phyloP scores from a whole-genome alignment of 257 asterid species.

The Penstemon newberryi region DNA sequence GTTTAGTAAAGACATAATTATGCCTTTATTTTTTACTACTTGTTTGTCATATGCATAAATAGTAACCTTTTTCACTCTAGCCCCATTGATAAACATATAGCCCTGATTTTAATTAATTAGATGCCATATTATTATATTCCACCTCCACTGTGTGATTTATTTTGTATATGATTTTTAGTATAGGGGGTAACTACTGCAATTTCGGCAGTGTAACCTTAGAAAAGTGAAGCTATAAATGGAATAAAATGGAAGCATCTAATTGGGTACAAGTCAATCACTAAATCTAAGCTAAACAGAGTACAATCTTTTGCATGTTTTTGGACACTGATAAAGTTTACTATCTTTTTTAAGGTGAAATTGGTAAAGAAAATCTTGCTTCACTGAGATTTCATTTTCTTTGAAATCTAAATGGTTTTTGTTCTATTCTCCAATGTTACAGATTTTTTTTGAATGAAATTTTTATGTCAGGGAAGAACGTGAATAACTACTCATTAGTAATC shows the following conservation, averaged over 20 bases:
- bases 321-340: constrained; percentile 34
- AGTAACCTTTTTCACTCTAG: constrained; percentile 27
- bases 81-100: constrained; percentile 5
- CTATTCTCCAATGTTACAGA: constrained; percentile 10
- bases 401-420: constrained; percentile 35
- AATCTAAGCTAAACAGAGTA: constrained; percentile 53
- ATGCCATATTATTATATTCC: constrained; percentile 1
- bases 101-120: not conserved
- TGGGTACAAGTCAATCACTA: constrained; percentile 59
- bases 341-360: constrained; percentile 33
- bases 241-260: constrained; percentile 28
- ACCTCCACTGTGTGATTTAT: constrained; percentile 10
- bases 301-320: constrained; percentile 65
- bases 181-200: constrained; percentile 39
- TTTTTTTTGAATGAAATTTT: constrained; percentile 23
- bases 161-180: not conserved
- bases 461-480: constrained; percentile 24
- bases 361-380: constrained; percentile 45
- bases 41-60: constrained; percentile 38
- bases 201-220: constrained; percentile 43
- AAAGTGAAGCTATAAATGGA: constrained; percentile 34
- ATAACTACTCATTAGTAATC: constrained; percentile 43
- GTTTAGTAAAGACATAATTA: constrained; percentile 33
- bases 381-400: constrained; percentile 40
- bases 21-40: constrained; percentile 32